A percentile compares a stretch with the other conserved stretches of the same genome.
phyloP scores from a whole-genome alignment of 2,329 filamentous ascomycete genomes.

The Kalaharituber pfeilii region DNA sequence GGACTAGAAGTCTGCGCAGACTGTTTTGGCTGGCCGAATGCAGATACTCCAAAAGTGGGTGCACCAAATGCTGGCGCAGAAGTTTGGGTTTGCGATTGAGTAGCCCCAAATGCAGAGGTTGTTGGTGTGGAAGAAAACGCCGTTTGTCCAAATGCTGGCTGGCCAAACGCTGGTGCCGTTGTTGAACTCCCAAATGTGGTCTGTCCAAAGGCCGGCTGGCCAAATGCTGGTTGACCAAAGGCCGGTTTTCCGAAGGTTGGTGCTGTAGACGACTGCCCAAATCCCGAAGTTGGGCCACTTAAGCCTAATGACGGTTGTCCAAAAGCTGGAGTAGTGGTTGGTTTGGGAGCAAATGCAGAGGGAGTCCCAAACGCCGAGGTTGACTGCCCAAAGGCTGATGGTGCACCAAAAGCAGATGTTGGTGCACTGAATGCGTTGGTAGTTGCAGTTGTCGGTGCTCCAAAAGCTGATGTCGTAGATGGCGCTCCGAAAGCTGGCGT shows the following conservation, averaged over 20 bases:
- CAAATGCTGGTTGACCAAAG: slow-evolving; percentile 7
- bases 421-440: not conserved
- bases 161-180: not conserved
- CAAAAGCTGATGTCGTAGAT: slow-evolving; percentile 1
- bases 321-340: slow-evolving; percentile 3
- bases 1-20: not conserved
- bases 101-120: not conserved
- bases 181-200: slow-evolving; percentile 9
- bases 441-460: not conserved
- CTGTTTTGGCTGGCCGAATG: slow-evolving; percentile 9
- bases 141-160: slow-evolving; percentile 10
- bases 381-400: slow-evolving; percentile 1
- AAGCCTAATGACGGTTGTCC: not conserved
- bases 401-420: not conserved
- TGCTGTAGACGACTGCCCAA: not conserved
- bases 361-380: slow-evolving; percentile 1
- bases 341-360: not conserved
- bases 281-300: not conserved
- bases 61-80: slow-evolving; percentile 7
- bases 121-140: not conserved
- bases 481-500: not conserved
- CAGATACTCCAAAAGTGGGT: not conserved
- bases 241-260: not conserved
- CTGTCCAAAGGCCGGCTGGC: slow-evolving; percentile 15
- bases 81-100: not conserved